Evolutionary conservation across 2,329 filamentous ascomycete species (phyloP), one percentile per base, ranked within the genome.

Genomic region (Orbilia javanica): DNA sequence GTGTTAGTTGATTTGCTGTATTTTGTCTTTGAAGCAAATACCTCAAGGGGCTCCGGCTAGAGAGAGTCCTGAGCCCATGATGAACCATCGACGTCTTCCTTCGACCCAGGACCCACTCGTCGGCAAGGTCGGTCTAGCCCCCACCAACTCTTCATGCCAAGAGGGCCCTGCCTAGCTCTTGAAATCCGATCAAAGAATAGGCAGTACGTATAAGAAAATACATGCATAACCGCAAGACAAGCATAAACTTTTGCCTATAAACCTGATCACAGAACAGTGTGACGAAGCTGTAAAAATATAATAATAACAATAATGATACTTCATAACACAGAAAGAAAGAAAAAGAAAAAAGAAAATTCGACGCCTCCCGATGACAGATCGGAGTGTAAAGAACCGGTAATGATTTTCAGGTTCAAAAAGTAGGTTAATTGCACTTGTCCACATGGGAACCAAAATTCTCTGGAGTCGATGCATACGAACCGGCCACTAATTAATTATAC

Each of bases 361-460:
- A 36, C 42, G 3, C 25, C 39, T 36, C 57, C 48, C 65, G 46
- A 64, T 48, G 62, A n/a, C 3, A 29, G 29, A 50, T 50, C 31
- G 42, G 31, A 22, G 25, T n/a, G n/a, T n/a, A 29, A 20, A 31
- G 66, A 62, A 71, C 18, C 31, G 66, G 73, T 46, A 71, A 71
- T 71, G 73, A 77, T 77, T 22, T 50, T 67, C 67, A 71, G 66
- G 57, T 62, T 15, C 46, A 29, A 18, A 60, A 22, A 29, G 10
- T 7, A 7, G 25, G 2, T 27, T 50, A 20, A 18, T 8, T 4
- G 25, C n/a, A 20, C 64, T 31, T 20, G 48, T 34, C 29, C 36
- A 31, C 20, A 50, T 18, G 50, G 46, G 18, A n/a, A 63, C 34
- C 13, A 44, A 27, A 44, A 11, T 44, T 27, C n/a, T 11, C 6